Conservation (phyloP, 306 rosid species). For the Pyrus communis region DNA sequence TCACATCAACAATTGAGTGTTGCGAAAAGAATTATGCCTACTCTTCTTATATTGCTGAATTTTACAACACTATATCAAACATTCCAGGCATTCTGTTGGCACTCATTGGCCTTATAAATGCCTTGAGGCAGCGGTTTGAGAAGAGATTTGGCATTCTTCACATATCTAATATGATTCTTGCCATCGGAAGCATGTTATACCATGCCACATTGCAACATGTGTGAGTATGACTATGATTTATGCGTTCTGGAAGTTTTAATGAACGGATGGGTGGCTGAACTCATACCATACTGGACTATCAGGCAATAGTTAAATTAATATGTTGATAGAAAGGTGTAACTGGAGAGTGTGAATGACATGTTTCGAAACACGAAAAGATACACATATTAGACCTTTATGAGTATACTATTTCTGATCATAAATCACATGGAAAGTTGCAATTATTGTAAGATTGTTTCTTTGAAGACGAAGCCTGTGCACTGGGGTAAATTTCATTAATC, state of each 20-base stretch:
- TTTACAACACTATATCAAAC: slow-evolving; percentile 79
- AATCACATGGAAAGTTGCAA: background rate
- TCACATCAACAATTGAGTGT: slow-evolving; percentile 71
- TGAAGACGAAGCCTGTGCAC: background rate
- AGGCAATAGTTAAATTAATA: background rate
- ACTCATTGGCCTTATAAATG: slow-evolving; percentile 76
- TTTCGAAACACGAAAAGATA: background rate
- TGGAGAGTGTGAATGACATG: background rate
- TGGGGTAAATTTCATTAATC: background rate
- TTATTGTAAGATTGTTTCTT: background rate
- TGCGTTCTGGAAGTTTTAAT: background rate
- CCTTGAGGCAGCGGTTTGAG: slow-evolving; percentile 78
- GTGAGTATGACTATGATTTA: slow-evolving; percentile 42
- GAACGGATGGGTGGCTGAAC: background rate
- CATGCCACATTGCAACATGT: slow-evolving; percentile 79
- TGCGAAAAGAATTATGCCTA: slow-evolving; percentile 73
- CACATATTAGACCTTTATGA: background rate
- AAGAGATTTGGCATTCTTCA: slow-evolving; percentile 90
- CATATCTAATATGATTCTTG: slow-evolving; percentile 78
- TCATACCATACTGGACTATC: no score
- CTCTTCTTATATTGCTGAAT: slow-evolving; percentile 84
- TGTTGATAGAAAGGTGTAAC: background rate
- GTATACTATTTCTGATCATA: background rate
- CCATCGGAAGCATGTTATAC: slow-evolving; percentile 83
- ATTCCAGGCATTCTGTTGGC: slow-evolving; percentile 82